Evolutionary conservation across 2,329 filamentous ascomycete species (phyloP).

Genomic region (Karstenula rhodostoma): DNA sequence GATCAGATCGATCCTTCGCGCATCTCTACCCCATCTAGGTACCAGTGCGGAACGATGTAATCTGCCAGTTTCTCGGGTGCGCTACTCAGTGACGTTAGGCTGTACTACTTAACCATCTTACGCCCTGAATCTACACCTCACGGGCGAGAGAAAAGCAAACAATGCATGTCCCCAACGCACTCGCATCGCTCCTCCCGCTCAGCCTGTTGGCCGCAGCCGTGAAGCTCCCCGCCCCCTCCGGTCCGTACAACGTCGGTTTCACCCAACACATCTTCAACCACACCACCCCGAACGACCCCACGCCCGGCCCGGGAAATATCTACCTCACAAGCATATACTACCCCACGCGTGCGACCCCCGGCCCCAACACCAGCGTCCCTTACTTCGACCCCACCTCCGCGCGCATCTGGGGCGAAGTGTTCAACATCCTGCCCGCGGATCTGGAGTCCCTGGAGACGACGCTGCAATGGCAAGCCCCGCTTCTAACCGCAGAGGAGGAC

Average conservation of each 20-base stretch:
- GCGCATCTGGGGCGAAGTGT: conserved; percentile 22
- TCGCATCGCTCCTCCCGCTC: not conserved
- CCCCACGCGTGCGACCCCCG: conserved; percentile 26
- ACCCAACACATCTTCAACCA: conserved; percentile 36
- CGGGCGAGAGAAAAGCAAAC: not conserved
- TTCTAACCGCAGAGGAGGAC: conserved; percentile 10
- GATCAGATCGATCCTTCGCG: not conserved
- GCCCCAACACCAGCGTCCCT: conserved; percentile 23
- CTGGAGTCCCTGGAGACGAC: conserved; percentile 20
- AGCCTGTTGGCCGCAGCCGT: not conserved
- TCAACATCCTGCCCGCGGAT: conserved; percentile 3
- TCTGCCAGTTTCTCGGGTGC: too few relatives aligned
- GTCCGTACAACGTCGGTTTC: conserved; percentile 33
- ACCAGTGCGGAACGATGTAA: too few relatives aligned
- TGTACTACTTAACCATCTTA: not conserved
- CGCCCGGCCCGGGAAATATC: conserved; percentile 20
- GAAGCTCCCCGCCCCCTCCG: conserved; percentile 24
- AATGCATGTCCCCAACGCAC: not conserved
- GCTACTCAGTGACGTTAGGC: not conserved
- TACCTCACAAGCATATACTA: conserved; percentile 36
- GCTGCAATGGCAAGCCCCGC: conserved; percentile 24
- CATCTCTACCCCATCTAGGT: too few relatives aligned
- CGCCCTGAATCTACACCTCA: not conserved
- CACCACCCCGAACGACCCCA: conserved; percentile 31
- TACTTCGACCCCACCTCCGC: conserved; percentile 35